Evolutionary conservation across 352 stramenopile genomes (phyloP), one percentile per base, ranked within the genome.

Genomic region (Pythium aquatile): DNA sequence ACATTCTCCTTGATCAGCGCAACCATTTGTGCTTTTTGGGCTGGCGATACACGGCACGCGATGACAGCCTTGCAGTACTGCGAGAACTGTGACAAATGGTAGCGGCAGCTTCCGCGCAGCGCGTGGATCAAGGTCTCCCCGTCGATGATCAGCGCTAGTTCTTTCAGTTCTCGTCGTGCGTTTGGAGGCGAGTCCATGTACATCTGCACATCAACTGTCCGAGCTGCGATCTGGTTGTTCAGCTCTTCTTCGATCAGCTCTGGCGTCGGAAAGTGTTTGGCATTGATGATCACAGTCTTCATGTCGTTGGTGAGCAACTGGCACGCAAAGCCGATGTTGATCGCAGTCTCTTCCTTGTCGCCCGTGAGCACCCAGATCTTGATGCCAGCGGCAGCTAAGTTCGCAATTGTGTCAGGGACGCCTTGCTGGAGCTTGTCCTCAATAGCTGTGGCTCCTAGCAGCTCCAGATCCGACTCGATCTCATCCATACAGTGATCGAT

Each of bases 331-430:
- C 85, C 94, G 56, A 98, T 98, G 70, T 98, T 98, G 66, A 98
- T 97, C 20, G 94, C 94, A 5, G 94, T 98, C 68, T 98, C 94
- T 58, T 95, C 75, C 65, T 98, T 98, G 73, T 98, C 94, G 5
- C 93, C 93, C 4, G 94, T 98, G 44, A 98, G 86, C 24, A 98
- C 92, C 91, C 93, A 98, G 20, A 98, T 90, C 65, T 97, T 96
- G 33, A 98, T 92, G 2, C 94, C 91, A 2, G 91, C 94, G 11
- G 67, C 75, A 1, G 84, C 77, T 7, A 98, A 74, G 44, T 91
- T 84, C 9, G 81, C 82, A 13, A 98, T 97, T 32, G 89, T 80
- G 33, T 97, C 82, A 0, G 88, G 88, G 0, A 98, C 94, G 30
- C 90, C 93, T 52, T 87, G 76, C 66, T 98, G 94, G 16, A 98